Evolutionary conservation across 2,329 filamentous ascomycete species (phyloP).

Genomic region (Teratosphaeriaceae sp.): DNA sequence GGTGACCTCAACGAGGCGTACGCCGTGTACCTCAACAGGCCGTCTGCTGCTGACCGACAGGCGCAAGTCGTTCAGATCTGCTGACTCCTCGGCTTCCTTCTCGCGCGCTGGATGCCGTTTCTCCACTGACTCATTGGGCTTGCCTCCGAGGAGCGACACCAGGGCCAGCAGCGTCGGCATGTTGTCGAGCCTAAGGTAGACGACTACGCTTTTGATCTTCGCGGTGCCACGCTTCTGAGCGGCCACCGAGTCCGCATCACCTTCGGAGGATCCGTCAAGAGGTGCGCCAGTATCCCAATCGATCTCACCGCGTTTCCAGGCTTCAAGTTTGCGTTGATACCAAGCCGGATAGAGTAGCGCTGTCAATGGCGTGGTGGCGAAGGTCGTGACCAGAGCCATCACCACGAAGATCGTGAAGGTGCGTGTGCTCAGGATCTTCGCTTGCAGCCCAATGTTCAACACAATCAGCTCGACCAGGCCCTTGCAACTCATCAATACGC

Average conservation of each 20-base stretch:
- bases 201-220: constrained; percentile 60
- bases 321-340: constrained; percentile 67
- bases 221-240: constrained; percentile 44
- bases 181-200: constrained; percentile 79
- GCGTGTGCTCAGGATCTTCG: constrained; percentile 68
- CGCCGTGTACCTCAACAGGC: constrained; percentile 67
- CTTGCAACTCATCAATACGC: constrained; percentile 92
- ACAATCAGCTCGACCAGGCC: constrained; percentile 92
- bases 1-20: constrained; percentile 81
- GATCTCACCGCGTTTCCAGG: constrained; percentile 78
- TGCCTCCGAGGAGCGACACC: constrained; percentile 66
- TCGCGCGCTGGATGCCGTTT: constrained; percentile 32
- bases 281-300: constrained; percentile 70
- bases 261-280: constrained; percentile 21
- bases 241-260: constrained; percentile 29
- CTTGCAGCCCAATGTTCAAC: constrained; percentile 78
- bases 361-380: constrained; percentile 72
- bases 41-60: constrained; percentile 22
- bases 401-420: constrained; percentile 94
- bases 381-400: constrained; percentile 85
- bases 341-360: constrained; percentile 66
- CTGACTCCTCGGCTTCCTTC: constrained; percentile 13
- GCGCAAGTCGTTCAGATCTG: neutral
- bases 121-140: constrained; percentile 33
- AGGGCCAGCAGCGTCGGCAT: constrained; percentile 77